Evolutionary conservation across 2,329 filamentous ascomycete genomes (phyloP).

Genomic region (Aspergillus aculeatinus): DNA sequence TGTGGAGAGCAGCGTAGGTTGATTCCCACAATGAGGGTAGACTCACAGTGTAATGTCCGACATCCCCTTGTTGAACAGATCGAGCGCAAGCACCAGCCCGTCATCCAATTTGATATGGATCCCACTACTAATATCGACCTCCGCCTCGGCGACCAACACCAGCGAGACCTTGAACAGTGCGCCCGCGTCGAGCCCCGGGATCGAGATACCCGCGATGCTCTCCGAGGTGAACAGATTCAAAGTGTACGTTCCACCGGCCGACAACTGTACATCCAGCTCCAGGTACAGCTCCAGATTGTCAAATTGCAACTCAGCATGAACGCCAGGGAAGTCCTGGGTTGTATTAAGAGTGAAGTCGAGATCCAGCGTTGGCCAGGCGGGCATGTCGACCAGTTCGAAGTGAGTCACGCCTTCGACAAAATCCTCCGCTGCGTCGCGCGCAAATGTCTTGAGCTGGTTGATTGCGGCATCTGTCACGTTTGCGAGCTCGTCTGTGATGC

Average conservation of each 20-base stretch:
- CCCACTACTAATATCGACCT: constrained; percentile 10
- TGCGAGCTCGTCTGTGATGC: background rate
- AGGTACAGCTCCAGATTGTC: constrained; percentile 9
- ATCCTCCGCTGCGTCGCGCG: background rate
- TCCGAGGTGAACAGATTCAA: constrained; percentile 9
- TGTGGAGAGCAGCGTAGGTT: too few species aligned
- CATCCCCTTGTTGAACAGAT: constrained; percentile 7
- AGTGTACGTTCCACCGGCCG: constrained; percentile 9
- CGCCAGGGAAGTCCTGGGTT: background rate
- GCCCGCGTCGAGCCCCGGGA: constrained; percentile 2
- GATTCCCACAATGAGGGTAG: too few species aligned
- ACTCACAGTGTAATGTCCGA: background rate
- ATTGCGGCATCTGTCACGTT: constrained; percentile 2
- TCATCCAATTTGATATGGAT: constrained; percentile 11
- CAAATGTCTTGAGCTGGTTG: background rate
- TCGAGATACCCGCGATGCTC: background rate
- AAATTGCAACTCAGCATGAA: constrained; percentile 5
- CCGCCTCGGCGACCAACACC: constrained; percentile 7
- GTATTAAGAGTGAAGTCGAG: constrained; percentile 5
- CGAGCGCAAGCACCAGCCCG: constrained; percentile 1
- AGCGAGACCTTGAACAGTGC: constrained; percentile 8
- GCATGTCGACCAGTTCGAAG: constrained; percentile 1
- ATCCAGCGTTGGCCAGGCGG: constrained; percentile 10
- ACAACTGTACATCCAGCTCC: constrained; percentile 9
- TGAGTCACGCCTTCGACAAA: background rate